Conservation (phyloP, 768 basidiomycete species). For the Trametes cinnabarina region DNA sequence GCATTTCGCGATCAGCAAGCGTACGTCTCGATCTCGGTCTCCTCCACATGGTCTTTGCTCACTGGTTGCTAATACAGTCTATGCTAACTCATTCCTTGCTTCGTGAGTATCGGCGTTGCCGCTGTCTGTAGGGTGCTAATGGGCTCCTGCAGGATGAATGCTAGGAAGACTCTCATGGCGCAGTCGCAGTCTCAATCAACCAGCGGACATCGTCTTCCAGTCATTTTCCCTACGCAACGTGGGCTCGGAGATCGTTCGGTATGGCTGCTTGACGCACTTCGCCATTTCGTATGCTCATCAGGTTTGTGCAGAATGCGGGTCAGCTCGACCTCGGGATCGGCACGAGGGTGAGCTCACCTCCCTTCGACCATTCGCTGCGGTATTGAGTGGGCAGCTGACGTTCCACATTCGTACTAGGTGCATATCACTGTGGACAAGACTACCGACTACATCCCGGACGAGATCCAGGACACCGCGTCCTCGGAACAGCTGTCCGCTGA, state of each 20-base stretch:
- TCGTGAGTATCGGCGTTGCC: conserved; percentile 16
- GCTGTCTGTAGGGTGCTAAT: not conserved
- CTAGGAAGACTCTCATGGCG: conserved; percentile 20
- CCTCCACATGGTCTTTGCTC: too few relatives aligned
- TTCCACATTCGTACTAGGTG: conserved; percentile 3
- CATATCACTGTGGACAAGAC: conserved; percentile 29
- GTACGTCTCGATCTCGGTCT: conserved; percentile 15
- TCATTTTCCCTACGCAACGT: conserved; percentile 14
- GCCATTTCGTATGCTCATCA: not conserved
- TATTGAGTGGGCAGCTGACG: not conserved
- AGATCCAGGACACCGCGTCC: conserved; percentile 1
- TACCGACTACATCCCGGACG: conserved; percentile 23
- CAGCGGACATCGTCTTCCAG: conserved; percentile 15
- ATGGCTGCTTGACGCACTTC: not conserved
- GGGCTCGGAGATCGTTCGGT: not conserved
- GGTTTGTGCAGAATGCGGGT: not conserved
- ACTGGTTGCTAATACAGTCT: conserved; percentile 18
- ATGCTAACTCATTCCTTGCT: conserved; percentile 30
- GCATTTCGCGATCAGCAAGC: conserved; percentile 31
- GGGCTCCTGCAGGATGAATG: conserved; percentile 20
- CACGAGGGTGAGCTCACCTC: conserved; percentile 8
- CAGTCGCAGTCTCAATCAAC: conserved; percentile 11
- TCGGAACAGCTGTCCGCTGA: conserved; percentile 6
- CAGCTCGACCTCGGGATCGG: conserved; percentile 8
- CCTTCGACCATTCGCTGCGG: not conserved